These are phyloP conservation scores for Blepharisma undulans DNA, from an alignment of 169 alveolate genomes.

Conservation along the genomic window DNA sequence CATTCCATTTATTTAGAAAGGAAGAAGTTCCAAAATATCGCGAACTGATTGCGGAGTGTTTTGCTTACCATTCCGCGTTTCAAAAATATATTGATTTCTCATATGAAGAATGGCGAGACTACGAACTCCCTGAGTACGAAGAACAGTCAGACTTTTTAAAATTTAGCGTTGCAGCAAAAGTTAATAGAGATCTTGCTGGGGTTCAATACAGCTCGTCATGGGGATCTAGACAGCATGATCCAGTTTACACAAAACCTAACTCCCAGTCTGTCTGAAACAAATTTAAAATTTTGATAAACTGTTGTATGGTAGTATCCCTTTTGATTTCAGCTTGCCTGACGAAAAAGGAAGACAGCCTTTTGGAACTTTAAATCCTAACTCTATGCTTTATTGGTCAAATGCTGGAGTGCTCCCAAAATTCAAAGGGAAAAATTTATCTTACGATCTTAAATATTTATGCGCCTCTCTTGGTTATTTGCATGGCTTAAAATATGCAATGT, in stretches of 20 bases:
- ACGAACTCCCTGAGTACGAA: not conserved
- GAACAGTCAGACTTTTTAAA: not conserved
- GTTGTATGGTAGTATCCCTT: not conserved
- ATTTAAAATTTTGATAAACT: not conserved
- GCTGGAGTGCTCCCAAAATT: not conserved
- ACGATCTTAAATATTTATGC: not conserved
- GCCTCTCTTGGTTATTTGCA: not conserved
- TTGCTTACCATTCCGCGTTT: not conserved
- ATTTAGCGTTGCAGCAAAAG: not conserved
- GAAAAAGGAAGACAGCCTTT: not conserved
- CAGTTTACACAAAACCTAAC: not conserved
- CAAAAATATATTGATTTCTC: not conserved
- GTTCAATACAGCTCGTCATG: not conserved
- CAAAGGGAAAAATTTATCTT: not conserved
- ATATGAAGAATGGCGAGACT: not conserved
- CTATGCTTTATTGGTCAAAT: not conserved
- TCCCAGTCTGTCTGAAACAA: not conserved
- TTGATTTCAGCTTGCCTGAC: not conserved
- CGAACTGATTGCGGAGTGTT: not conserved
- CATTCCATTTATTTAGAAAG: not conserved
- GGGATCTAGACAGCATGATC: not conserved
- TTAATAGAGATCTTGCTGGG: not conserved
- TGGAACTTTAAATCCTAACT: not conserved
- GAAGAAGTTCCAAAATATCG: not conserved
- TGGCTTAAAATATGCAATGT: not conserved